Percentiles rank a stretch among this genome's conserved stretches.
Conservation (phyloP, 2,329 filamentous ascomycete species). For the Pezicula radicicola region DNA sequence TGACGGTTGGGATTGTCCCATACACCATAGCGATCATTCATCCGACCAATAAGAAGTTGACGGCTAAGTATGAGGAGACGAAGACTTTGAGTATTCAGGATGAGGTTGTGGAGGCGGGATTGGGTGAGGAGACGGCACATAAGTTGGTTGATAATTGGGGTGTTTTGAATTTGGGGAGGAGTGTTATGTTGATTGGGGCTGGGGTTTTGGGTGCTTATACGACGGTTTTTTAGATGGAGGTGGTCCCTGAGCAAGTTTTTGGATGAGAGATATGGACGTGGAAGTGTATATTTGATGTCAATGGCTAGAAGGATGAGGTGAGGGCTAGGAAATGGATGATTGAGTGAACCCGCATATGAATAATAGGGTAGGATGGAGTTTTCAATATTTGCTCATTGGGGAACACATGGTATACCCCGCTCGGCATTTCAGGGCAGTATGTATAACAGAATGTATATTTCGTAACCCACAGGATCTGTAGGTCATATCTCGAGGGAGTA, state of each 20-base stretch:
- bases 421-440: too few species aligned
- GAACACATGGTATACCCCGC: too few species aligned
- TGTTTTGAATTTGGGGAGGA: conserved; percentile 45
- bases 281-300: not conserved
- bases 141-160: conserved; percentile 54
- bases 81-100: conserved; percentile 33
- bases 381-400: too few species aligned
- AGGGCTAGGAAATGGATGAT: too few species aligned
- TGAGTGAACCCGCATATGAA: too few species aligned
- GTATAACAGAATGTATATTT: too few species aligned
- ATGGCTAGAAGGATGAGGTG: too few species aligned
- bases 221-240: not conserved
- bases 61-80: conserved; percentile 38
- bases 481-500: too few species aligned
- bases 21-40: conserved; percentile 47
- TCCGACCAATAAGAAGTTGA: conserved; percentile 45
- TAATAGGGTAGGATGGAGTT: too few species aligned
- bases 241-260: too few species aligned
- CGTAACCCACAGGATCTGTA: too few species aligned
- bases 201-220: conserved; percentile 25
- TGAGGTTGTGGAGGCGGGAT: conserved; percentile 33
- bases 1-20: conserved; percentile 45
- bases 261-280: not conserved
- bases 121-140: conserved; percentile 43
- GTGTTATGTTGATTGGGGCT: conserved; percentile 25